Evolutionary conservation across 2,329 filamentous ascomycete species (phyloP).

Genomic region (Fusarium sp.): DNA sequence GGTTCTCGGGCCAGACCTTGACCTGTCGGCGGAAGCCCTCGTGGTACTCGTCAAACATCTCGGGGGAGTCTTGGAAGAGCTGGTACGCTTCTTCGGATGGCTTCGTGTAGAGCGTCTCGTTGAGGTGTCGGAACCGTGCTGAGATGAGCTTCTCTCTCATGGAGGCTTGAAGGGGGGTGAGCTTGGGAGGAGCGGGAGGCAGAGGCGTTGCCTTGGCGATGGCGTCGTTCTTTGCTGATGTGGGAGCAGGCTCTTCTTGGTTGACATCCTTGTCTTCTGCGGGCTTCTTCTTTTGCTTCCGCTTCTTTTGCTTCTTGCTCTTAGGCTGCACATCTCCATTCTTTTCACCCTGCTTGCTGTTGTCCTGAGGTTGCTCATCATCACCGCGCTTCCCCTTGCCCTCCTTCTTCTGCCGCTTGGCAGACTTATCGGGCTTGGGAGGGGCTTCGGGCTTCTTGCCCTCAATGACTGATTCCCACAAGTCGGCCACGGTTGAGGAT

Average conservation of each 20-base stretch:
- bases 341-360: slow-evolving; percentile 14
- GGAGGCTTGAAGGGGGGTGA: slow-evolving; percentile 91
- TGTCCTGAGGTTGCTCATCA: slow-evolving; percentile 32
- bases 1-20: slow-evolving; percentile 95
- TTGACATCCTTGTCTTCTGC: slow-evolving; percentile 32
- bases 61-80: slow-evolving; percentile 86
- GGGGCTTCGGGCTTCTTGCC: slow-evolving; percentile 60
- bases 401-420: slow-evolving; percentile 51
- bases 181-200: slow-evolving; percentile 64
- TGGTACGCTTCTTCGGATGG: slow-evolving; percentile 85
- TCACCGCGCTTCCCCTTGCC: slow-evolving; percentile 46
- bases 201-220: slow-evolving; percentile 46
- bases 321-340: slow-evolving; percentile 41
- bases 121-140: slow-evolving; percentile 95
- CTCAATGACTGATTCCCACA: slow-evolving; percentile 86
- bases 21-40: slow-evolving; percentile 96
- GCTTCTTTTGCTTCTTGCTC: slow-evolving; percentile 53
- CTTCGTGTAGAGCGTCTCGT: slow-evolving; percentile 95
- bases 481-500: slow-evolving; percentile 76
- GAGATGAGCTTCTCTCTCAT: slow-evolving; percentile 97
- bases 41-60: slow-evolving; percentile 97
- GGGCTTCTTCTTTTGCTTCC: slow-evolving; percentile 34
- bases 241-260: slow-evolving; percentile 16
- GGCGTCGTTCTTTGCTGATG: slow-evolving; percentile 36
- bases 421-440: slow-evolving; percentile 40